Evolutionary conservation across 78 protist species (phyloP), one percentile per base, ranked within the genome.

Genomic region (Mastigamoeba balamuthi): DNA sequence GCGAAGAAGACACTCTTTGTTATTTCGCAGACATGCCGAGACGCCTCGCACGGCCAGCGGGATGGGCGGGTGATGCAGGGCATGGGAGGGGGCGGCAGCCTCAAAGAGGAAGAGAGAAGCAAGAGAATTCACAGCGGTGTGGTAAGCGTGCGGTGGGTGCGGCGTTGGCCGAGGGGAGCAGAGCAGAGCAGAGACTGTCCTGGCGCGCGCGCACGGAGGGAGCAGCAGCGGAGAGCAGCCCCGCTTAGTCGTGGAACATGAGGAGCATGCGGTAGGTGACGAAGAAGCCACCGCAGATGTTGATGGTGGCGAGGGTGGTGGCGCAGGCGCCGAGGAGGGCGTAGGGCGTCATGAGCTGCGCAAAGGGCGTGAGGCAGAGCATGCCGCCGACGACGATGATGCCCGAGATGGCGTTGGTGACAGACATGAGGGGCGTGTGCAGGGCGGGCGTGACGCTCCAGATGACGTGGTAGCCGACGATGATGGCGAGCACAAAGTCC

Each of bases 401-500:
- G 67, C 99, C 99, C 27, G 96, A 90, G 69, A 97, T 80, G 66
- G 99, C 99, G 80, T 97, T 97, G 70, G 98, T 97, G 42, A 93
- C 92, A 0, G 96, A 66, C 98, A 97, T 96, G 28, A 97, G 86
- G 8, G 99, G 99, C 25, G 98, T 72, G 84, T 97, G 99, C 10
- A 97, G 95, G 0, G 99, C 89, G 17, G 96, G 98, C 63, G 93
- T 76, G 7, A 97, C 99, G 36, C 93, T 93, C 96, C 98, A 92
- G 29, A 97, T 84, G 8, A 75, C 84, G 17, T 91, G 77, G 75
- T 91, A 93, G 43, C 96, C 96, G 58, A 92, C 82, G 28, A 90
- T 40, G 48, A 83, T 41, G 0, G 98, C 76, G 44, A 97, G 74
- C 1, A 85, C 77, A 53, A 97, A 95, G 75, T 90, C 84, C 8